Base-by-base conservation (phyloP, 1,139 yeast species). In the Sugiyamaella xylanicola region DNA sequence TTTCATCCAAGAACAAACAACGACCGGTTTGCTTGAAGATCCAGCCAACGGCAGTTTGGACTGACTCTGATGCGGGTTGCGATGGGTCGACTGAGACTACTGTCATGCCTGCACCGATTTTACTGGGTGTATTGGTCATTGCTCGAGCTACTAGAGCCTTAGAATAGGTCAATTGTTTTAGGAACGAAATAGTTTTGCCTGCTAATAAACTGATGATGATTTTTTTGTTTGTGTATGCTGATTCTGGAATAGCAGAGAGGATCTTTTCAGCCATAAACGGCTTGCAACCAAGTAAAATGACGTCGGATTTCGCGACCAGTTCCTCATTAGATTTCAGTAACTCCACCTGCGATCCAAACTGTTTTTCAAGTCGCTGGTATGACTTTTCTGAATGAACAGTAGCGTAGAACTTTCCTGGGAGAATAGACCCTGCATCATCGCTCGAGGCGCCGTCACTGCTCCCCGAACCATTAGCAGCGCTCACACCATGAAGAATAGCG, bases 81-180 rank as follows among this genome's bases (percentile, higher is more conserved):
- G 36, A 27, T 25, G 63, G 64, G 51, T 69, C 74, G 61, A 72
- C 65, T 41, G 76, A 82, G 21, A 93, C 84, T 21, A 90, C 92
- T 7, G 98, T 97, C 80, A 95, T 90, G 52, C 98, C 99, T 66
- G 85, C 83, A 5, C 97, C 97, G 71, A 75, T 72, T 58, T 86
- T 87, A 43, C 97, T 95, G 3, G 99, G 98, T 0, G 99, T 93
- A 73, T 93, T 93, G 57, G 99, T 93, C 96, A 95, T 92, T n/a
- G 95, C 96, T 63, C 96, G 83, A 49, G 95, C 90, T 48, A 92
- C 84, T 49, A 68, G 55, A 5, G 75, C 68, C 41, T 62, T 61
- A 42, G 55, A 50, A 53, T 77, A 74, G 3, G 91, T 76, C 68
- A 80, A 81, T 2, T 73, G 69, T 29, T 74, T 68, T 65, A 92